A percentile compares a stretch with the other conserved stretches of the same genome.
Evolutionary conservation across 2,329 filamentous ascomycete species (phyloP).

Genomic region (Ophiostoma quercus): DNA sequence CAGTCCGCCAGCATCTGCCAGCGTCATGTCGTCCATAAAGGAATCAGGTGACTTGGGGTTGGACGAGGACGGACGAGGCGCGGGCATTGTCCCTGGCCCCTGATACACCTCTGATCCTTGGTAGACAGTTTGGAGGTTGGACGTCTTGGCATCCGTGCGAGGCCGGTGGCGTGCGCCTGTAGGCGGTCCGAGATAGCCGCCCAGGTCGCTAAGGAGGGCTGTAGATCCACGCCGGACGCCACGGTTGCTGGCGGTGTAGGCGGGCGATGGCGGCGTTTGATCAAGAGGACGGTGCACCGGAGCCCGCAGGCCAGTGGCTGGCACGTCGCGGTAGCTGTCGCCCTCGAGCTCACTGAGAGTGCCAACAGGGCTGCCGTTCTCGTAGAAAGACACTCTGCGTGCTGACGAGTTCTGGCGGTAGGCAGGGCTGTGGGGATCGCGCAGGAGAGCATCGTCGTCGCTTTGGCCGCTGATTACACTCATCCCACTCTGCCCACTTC

Average conservation of each 20-base stretch:
- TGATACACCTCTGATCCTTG: constrained; percentile 37
- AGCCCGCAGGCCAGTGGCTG: constrained; percentile 20
- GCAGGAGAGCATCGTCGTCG: constrained; percentile 44
- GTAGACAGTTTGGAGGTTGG: constrained; percentile 41
- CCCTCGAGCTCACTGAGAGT: constrained; percentile 57
- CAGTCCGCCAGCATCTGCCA: constrained; percentile 27
- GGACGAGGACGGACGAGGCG: background rate
- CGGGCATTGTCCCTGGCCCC: constrained; percentile 9
- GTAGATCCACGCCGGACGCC: constrained; percentile 52
- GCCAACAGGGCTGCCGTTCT: constrained; percentile 70
- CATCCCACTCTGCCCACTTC: constrained; percentile 32
- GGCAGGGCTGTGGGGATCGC: constrained; percentile 35
- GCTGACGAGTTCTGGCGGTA: constrained; percentile 41
- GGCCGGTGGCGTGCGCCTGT: constrained; percentile 16
- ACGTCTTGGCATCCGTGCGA: background rate
- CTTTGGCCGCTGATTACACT: constrained; percentile 35
- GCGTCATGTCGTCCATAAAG: constrained; percentile 19
- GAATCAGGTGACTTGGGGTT: constrained; percentile 10
- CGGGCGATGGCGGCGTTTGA: constrained; percentile 39
- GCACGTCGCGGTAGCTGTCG: constrained; percentile 16
- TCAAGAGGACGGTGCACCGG: constrained; percentile 28
- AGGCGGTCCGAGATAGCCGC: constrained; percentile 47
- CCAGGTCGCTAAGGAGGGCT: constrained; percentile 54
- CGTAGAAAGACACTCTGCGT: constrained; percentile 71
- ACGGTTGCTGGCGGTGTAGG: constrained; percentile 40